A percentile compares a stretch with the other conserved stretches of the same genome.
These are phyloP conservation scores for Mucor circinelloides DNA, from an alignment of 371 early-diverging fungal species.

Conservation along the genomic window DNA sequence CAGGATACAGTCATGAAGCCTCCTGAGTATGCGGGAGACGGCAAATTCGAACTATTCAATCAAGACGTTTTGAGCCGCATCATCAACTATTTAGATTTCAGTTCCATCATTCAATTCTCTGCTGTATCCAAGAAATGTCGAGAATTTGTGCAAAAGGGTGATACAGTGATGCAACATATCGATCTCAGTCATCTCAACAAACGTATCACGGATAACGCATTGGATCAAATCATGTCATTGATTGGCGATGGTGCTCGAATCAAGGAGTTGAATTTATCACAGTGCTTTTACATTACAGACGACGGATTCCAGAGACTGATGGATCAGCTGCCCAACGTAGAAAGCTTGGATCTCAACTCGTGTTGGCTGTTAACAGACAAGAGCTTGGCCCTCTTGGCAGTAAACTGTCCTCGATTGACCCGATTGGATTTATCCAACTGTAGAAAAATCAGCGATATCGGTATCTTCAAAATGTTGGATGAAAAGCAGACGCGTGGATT, in stretches of 20 bases:
- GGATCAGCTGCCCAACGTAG: constrained; percentile 39
- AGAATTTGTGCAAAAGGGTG: constrained; percentile 30
- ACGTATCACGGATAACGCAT: constrained; percentile 39
- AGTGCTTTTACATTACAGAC: constrained; percentile 59
- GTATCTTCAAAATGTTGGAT: constrained; percentile 53
- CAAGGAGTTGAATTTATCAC: constrained; percentile 30
- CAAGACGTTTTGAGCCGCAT: constrained; percentile 25
- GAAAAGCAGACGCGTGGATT: constrained; percentile 21
- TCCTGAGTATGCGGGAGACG: not conserved
- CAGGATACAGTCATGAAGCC: not conserved
- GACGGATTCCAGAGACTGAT: constrained; percentile 42
- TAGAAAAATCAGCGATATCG: constrained; percentile 74
- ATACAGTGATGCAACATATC: constrained; percentile 33
- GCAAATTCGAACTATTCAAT: constrained; percentile 15
- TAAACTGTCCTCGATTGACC: constrained; percentile 38
- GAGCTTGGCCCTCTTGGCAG: constrained; percentile 53
- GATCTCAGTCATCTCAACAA: constrained; percentile 51
- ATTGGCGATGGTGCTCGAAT: constrained; percentile 25
- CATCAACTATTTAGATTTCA: constrained; percentile 33
- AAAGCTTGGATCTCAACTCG: constrained; percentile 63
- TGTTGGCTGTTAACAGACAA: constrained; percentile 83
- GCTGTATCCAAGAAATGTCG: constrained; percentile 30
- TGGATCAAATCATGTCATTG: constrained; percentile 14
- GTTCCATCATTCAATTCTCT: constrained; percentile 23
- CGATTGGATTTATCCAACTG: constrained; percentile 77